Evolutionary conservation across 2,329 filamentous ascomycete species (phyloP).

Genomic region (Colletotrichum spinosum): DNA sequence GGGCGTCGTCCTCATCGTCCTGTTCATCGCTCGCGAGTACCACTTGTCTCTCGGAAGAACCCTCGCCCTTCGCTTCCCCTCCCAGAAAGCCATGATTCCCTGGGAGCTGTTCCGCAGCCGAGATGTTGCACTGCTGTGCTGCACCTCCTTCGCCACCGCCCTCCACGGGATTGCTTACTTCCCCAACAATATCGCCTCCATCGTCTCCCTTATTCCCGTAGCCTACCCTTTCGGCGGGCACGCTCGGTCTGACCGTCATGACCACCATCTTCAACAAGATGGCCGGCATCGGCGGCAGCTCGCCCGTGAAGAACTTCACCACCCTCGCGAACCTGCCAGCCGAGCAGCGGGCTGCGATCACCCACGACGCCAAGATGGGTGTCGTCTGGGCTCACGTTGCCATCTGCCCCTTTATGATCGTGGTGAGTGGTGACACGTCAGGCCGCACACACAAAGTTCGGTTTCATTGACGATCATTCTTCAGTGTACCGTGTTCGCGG

Average conservation of each 20-base stretch:
- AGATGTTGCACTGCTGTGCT: constrained; percentile 71
- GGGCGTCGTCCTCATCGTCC: constrained; percentile 53
- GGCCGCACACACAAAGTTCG: not conserved
- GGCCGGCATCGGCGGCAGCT: constrained; percentile 43
- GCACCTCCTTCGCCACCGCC: constrained; percentile 70
- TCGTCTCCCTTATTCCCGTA: constrained; percentile 70
- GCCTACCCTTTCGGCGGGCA: constrained; percentile 73
- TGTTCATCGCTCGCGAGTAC: constrained; percentile 64
- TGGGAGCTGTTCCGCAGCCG: constrained; percentile 67
- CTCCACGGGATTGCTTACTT: constrained; percentile 74
- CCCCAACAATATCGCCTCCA: constrained; percentile 65
- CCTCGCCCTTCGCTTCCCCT: constrained; percentile 61
- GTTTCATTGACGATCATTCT: not conserved
- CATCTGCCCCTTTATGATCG: constrained; percentile 67
- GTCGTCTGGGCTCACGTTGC: constrained; percentile 75
- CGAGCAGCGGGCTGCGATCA: constrained; percentile 50
- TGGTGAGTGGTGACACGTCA: constrained; percentile 44
- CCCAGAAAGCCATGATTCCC: constrained; percentile 73
- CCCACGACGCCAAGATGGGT: constrained; percentile 61
- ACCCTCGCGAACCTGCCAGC: constrained; percentile 49
- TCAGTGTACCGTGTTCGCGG: constrained; percentile 43
- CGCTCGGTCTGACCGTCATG: constrained; percentile 75
- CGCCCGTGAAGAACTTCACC: constrained; percentile 47
- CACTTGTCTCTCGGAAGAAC: constrained; percentile 62
- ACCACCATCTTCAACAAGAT: constrained; percentile 75